phyloP scores from a whole-genome alignment of 495 filamentous ascomycete genomes.

The Collariella sp. region DNA sequence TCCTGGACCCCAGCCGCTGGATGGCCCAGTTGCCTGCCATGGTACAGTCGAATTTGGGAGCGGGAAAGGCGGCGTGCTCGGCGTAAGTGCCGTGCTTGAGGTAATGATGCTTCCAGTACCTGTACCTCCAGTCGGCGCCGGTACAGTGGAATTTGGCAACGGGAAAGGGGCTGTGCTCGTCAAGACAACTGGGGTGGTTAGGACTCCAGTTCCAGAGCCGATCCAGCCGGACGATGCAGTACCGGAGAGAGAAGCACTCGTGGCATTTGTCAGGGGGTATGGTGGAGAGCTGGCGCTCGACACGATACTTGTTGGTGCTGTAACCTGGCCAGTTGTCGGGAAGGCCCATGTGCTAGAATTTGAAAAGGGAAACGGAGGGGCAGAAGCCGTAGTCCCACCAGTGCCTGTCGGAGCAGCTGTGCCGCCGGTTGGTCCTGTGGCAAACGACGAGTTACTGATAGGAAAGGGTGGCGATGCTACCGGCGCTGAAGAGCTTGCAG shows the following conservation, averaged over 20 bases:
- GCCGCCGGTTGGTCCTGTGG: neutral
- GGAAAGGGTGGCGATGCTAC: constrained; percentile 6
- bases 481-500: neutral
- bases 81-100: neutral
- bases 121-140: neutral
- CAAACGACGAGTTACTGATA: constrained; percentile 2
- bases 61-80: constrained; percentile 9
- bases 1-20: neutral
- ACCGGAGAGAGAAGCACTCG: neutral
- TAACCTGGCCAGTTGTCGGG: constrained; percentile 1
- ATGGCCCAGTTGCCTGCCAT: neutral
- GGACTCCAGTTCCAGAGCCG: neutral
- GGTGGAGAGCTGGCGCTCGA: constrained; percentile 1
- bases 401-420: neutral
- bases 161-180: constrained; percentile 15
- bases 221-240: neutral
- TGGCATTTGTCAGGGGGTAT: constrained; percentile 13
- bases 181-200: neutral
- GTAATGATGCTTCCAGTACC: neutral
- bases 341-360: constrained; percentile 9
- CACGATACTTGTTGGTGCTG: neutral
- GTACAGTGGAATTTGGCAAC: constrained; percentile 6
- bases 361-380: constrained; percentile 12
- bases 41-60: constrained; percentile 15
- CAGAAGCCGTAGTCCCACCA: neutral